Evolutionary conservation across 2,329 filamentous ascomycete species (phyloP), one percentile per base, ranked within the genome.

Genomic region (Coniochaeta pulveracea): DNA sequence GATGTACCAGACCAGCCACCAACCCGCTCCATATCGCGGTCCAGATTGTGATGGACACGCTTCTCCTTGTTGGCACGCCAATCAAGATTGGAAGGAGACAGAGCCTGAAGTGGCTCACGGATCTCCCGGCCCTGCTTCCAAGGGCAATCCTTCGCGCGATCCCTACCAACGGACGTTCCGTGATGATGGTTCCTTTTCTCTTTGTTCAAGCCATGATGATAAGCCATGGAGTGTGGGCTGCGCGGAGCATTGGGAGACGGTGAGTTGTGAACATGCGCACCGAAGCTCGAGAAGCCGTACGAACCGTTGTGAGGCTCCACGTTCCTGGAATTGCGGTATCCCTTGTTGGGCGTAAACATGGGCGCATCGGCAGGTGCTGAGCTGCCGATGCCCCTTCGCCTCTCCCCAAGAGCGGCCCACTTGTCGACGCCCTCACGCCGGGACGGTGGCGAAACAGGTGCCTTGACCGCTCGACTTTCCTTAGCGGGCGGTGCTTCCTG

Each of bases 21-120:
- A 76, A 94, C 85, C 80, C 89, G 93, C 75, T 93, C 86, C 66
- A 88, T 63, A 52, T 89, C 82, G 52, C 78, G 79, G 51, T 67
- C 58, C n/a, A n/a, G n/a, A n/a, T n/a, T n/a, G n/a, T n/a, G n/a
- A n/a, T n/a, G n/a, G n/a, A n/a, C n/a, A 46, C 69, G 70, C 50
- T 61, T 64, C 42, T 80, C 76, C 50, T 72, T 65, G 50, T n/a
- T n/a, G n/a, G n/a, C n/a, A n/a, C 71, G 70, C 69, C 71, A 74
- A 43, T 49, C 45, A 32, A 46, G 15, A 16, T 22, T 31, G 28
- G 19, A 12, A 10, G 17, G 18, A n/a, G 21, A 8, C 8, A n/a
- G 8, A 23, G 21, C 21, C 21, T 23, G 8, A 23, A n/a, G n/a
- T n/a, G 21, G 21, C 28, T 31, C n/a, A n/a, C n/a, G n/a, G n/a